Base-by-base conservation (phyloP, 2,329 filamentous ascomycete species). In the Fusarium poae region DNA sequence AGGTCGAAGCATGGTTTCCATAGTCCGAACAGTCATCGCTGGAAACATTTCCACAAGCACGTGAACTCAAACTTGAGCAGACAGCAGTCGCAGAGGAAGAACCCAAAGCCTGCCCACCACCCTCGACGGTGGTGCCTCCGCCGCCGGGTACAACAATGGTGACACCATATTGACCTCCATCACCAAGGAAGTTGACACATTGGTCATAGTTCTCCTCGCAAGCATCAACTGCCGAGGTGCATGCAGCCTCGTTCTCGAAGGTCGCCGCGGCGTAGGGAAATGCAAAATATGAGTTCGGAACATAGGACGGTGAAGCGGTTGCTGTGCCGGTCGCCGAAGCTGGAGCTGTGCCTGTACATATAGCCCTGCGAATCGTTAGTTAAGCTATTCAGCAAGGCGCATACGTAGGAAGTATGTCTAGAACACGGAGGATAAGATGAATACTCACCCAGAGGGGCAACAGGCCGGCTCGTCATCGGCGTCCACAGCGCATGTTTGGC, bases 241-340 rank as follows among this genome's bases (percentile, higher is more conserved):
- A 90, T 8, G 82, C 82, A 16, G 78, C 84, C 20, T 78, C 75
- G 68, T 88, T 83, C 60, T 78, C 74, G 65, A 87, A 88, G 15
- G 81, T 82, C 2, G 84, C 87, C 46, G 81, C 78, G 52, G 88
- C 82, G 72, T 86, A 86, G 3, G 88, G 88, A 75, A 89, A 90
- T 13, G 85, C 82, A 75, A 89, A 90, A 76, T 85, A 89, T 27
- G 79, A 70, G 74, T 90, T 89, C 42, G 82, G 77, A 20, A 89
- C 86, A 73, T 82, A 88, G 34, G 86, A 86, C 21, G 80, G 79
- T 3, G 78, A 72, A 21, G 77, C 76, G 5, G 81, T 80, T 15
- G 79, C 78, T 68, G 30, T 76, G 29, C 67, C 73, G 15, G 77
- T 77, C 12, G 81, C 79, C 10, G 78, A 77, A 18, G 76, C 74